Evolutionary conservation across 495 filamentous ascomycete genomes (phyloP).

Genomic region (Aspergillus haitiensis): DNA sequence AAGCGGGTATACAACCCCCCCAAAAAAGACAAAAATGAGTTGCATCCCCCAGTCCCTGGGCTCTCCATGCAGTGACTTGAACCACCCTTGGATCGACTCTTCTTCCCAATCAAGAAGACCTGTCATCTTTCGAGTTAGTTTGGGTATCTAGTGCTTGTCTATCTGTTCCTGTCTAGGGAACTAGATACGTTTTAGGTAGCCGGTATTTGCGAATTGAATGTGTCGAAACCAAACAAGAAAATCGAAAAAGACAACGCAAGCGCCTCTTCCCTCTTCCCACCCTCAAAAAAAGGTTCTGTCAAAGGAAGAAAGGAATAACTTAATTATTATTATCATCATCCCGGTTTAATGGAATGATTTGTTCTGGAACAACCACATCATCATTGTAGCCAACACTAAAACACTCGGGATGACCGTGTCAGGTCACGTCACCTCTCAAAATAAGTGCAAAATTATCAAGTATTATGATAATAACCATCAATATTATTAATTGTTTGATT

Average conservation of each 20-base stretch:
- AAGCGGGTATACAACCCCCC: no score
- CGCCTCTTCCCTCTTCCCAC: neutral
- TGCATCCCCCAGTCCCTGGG: no score
- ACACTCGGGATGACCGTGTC: no score
- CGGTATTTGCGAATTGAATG: neutral
- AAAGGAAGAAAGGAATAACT: no score
- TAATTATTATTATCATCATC: no score
- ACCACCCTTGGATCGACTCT: neutral
- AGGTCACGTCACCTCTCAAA: conserved; percentile 3
- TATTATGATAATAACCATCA: no score
- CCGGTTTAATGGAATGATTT: conserved; percentile 1
- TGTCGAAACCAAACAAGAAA: no score
- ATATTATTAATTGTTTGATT: no score
- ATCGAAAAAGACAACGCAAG: no score
- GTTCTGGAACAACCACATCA: conserved; percentile 14
- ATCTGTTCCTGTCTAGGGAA: neutral
- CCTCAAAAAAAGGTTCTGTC: neutral
- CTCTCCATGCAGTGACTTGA: neutral
- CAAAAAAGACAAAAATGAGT: no score
- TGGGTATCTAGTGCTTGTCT: neutral
- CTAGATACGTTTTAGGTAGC: neutral
- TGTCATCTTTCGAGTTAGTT: neutral
- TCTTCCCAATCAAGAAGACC: neutral
- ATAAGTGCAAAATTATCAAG: no score
- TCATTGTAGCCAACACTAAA: neutral